Evolutionary conservation across 2,329 filamentous ascomycete species (phyloP).

Genomic region (Xylariales sp.): DNA sequence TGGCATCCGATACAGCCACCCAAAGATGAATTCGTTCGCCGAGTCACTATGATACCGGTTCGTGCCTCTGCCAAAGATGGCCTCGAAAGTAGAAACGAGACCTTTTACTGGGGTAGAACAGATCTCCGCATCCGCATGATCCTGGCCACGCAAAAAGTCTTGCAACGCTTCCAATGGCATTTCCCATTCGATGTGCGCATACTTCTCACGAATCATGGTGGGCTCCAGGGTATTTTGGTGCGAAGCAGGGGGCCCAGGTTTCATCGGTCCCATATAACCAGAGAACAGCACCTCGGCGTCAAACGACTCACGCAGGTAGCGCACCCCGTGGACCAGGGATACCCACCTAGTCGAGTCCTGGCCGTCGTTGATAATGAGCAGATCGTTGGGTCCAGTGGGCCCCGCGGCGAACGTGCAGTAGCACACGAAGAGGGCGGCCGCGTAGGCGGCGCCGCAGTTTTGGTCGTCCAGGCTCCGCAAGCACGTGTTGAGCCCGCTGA

Average conservation of each 20-base stretch:
- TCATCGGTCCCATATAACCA: conserved; percentile 3
- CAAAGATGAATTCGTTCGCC: conserved; percentile 17
- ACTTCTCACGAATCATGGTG: not conserved
- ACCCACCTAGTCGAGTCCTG: conserved; percentile 6
- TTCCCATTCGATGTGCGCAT: not conserved
- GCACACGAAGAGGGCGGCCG: conserved; percentile 21
- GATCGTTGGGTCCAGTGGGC: conserved; percentile 19
- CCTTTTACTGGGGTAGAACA: not conserved
- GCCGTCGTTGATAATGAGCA: conserved; percentile 20
- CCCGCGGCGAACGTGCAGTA: conserved; percentile 26
- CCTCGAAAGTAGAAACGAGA: conserved; percentile 3
- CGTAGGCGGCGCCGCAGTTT: conserved; percentile 25
- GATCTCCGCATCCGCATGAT: not conserved
- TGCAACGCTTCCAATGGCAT: not conserved
- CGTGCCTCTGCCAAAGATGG: conserved; percentile 9
- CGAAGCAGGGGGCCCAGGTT: not conserved
- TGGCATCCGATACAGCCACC: conserved; percentile 23
- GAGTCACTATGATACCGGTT: conserved; percentile 13
- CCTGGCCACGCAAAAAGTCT: not conserved
- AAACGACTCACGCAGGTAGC: conserved; percentile 5
- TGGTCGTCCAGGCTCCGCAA: conserved; percentile 17
- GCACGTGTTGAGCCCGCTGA: conserved; percentile 19
- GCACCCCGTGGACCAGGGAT: conserved; percentile 8
- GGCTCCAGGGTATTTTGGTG: not conserved
- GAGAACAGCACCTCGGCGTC: conserved; percentile 6